Percentiles rank a stretch among this genome's conserved stretches.
phyloP scores from a whole-genome alignment of 345 rosid genomes.

The Arabidopsis suecica region DNA sequence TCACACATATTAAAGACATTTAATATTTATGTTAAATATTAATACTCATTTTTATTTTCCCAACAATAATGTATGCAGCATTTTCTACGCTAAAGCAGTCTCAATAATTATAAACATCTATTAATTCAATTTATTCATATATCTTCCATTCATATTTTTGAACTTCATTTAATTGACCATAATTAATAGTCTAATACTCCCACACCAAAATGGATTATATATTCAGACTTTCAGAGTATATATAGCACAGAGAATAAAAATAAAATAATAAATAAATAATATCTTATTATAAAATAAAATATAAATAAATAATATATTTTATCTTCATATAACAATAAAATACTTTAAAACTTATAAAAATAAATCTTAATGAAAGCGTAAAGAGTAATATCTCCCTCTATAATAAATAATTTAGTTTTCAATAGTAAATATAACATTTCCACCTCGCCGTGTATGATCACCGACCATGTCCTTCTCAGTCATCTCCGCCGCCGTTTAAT shows the following conservation, averaged over 20 bases:
- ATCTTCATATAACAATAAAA: not conserved
- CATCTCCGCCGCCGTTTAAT: conserved; percentile 1
- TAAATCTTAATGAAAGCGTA: not conserved
- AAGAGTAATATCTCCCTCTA: not conserved
- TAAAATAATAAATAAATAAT: no score
- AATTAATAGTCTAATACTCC: not conserved
- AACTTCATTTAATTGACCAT: not conserved
- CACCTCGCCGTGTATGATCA: not conserved
- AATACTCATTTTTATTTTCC: not conserved
- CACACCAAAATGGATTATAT: no score
- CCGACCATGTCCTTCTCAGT: not conserved
- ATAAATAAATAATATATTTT: no score
- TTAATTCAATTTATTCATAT: not conserved
- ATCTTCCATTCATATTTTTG: not conserved
- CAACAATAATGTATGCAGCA: not conserved
- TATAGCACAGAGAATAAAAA: not conserved
- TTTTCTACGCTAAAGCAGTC: not conserved
- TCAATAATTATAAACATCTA: not conserved
- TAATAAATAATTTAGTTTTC: not conserved
- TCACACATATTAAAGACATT: no score
- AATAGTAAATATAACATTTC: not conserved
- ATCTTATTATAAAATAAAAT: no score
- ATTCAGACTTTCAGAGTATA: no score
- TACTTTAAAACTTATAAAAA: not conserved
- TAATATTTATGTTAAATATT: not conserved